phyloP scores from a whole-genome alignment of 768 basidiomycete genomes.

The Leccinellum rugosiceps region DNA sequence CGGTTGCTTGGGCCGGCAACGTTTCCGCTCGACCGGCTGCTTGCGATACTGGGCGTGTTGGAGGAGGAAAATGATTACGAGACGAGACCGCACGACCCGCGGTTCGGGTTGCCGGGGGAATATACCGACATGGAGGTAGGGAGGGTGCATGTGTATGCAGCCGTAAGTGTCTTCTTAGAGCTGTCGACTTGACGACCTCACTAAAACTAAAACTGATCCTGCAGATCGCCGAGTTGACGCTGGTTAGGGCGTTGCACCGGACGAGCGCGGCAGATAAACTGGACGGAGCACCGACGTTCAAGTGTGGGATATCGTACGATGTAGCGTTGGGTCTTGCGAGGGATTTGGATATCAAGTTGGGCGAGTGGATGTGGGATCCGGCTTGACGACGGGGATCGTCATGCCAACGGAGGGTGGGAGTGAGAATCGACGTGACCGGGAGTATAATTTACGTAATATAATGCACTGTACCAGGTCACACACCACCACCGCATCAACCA shows the following conservation, averaged over 20 bases:
- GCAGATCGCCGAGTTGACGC: constrained; percentile 65
- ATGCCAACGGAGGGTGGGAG: too few relatives aligned
- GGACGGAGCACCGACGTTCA: constrained; percentile 70
- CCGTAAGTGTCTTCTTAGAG: constrained; percentile 45
- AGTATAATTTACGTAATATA: too few relatives aligned
- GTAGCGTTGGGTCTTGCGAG: constrained; percentile 53
- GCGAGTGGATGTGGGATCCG: constrained; percentile 71
- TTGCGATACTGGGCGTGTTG: constrained; percentile 76
- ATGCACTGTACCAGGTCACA: background rate
- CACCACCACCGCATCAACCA: background rate
- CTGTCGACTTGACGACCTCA: background rate
- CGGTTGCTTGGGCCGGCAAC: constrained; percentile 73
- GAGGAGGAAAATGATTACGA: constrained; percentile 67
- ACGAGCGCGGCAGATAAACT: constrained; percentile 58
- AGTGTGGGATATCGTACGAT: constrained; percentile 66
- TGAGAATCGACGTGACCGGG: too few relatives aligned
- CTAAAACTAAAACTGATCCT: background rate
- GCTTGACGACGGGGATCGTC: background rate
- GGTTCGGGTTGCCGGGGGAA: constrained; percentile 61
- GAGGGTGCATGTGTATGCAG: constrained; percentile 54
- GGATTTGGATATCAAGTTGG: constrained; percentile 55
- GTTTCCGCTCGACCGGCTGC: constrained; percentile 75
- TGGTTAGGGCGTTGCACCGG: constrained; percentile 64
- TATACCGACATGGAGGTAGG: constrained; percentile 72
- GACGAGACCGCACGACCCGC: constrained; percentile 39